Evolutionary conservation across 768 basidiomycete genomes (phyloP), one percentile per base, ranked within the genome.

Genomic region (Trichaptum fuscoviolaceum): DNA sequence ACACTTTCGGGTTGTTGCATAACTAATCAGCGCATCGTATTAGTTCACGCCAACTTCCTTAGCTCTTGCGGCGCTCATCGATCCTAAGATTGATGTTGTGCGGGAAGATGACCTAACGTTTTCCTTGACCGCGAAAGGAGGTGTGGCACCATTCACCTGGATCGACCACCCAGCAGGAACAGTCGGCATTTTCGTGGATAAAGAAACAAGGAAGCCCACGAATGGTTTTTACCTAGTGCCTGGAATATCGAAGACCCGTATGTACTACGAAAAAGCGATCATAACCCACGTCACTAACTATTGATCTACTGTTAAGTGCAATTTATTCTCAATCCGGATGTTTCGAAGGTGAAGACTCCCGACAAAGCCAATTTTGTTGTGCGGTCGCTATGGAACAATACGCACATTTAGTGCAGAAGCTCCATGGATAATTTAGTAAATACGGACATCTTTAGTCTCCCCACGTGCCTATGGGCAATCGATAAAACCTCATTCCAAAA

Each of bases 221-320:
- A 86, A 87, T 65, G 85, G 83, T 1, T 86, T 85, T 72, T 85
- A 82, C 72, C 79, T 87, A 20, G 69, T 86, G 27, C 86, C 86
- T 1, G 84, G 84, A 0, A 77, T 80, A 18, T 81, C 83, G 62
- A 81, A 81, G n/a, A 85, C 81, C 17, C 70, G 85, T 85, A 71
- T 71, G 82, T 75, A 0, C 35, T 24, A 58, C 58, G 24, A 34
- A 7, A 7, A 12, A 7, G 23, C 24, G 59, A 34, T 30, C 30
- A 8, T 30, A 8, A 30, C 8, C 30, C 7, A 8, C 36, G 36
- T 63, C 26, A 27, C 62, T n/a, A 25, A 36, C 24, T 61, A 24
- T 57, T 24, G 27, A 34, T 57, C 61, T 10, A 58, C 57, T 8
- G 23, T 62, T 7, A 61, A 84, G 83, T 85, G 62, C 74, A 70